Percentiles rank a stretch among this genome's conserved stretches.
These are phyloP conservation scores for Candida qinlingensis DNA, from an alignment of 805 yeast species.

Conservation along the genomic window DNA sequence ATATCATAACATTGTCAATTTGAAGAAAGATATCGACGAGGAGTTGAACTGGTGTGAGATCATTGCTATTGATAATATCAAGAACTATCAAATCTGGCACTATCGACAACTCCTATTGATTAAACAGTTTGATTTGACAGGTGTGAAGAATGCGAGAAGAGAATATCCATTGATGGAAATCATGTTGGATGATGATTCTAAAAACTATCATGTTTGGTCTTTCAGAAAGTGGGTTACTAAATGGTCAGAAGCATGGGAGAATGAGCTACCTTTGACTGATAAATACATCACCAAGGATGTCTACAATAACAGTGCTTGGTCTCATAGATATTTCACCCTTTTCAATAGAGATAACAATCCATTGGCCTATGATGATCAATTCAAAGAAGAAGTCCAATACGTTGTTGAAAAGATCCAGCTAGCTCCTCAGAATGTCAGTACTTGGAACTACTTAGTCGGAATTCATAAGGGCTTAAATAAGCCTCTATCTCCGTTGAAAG, in stretches of 20 bases:
- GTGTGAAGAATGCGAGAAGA: constrained; percentile 36
- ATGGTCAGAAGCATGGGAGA: constrained; percentile 42
- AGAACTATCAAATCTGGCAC: constrained; percentile 97
- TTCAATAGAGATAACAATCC: constrained; percentile 19
- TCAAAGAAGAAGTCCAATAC: constrained; percentile 48
- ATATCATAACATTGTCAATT: constrained; percentile 40
- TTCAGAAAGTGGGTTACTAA: constrained; percentile 79
- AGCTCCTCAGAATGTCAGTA: constrained; percentile 77
- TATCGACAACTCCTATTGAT: constrained; percentile 68
- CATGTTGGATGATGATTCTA: constrained; percentile 74
- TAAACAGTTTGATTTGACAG: constrained; percentile 14
- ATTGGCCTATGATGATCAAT: constrained; percentile 15
- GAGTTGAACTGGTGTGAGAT: constrained; percentile 80
- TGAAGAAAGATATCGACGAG: constrained; percentile 33
- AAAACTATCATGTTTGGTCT: constrained; percentile 97
- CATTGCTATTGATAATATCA: constrained; percentile 69
- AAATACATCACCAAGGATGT: constrained; percentile 54
- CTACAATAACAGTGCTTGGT: constrained; percentile 92
- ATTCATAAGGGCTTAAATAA: constrained; percentile 32
- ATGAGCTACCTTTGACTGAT: constrained; percentile 50
- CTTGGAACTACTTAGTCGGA: constrained; percentile 81
- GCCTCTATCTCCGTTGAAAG: constrained; percentile 35
- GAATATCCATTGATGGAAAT: constrained; percentile 63
- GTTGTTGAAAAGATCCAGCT: constrained; percentile 41
- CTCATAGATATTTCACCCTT: constrained; percentile 65